phyloP scores from a whole-genome alignment of 768 basidiomycete genomes.

The Russula vinacea region DNA sequence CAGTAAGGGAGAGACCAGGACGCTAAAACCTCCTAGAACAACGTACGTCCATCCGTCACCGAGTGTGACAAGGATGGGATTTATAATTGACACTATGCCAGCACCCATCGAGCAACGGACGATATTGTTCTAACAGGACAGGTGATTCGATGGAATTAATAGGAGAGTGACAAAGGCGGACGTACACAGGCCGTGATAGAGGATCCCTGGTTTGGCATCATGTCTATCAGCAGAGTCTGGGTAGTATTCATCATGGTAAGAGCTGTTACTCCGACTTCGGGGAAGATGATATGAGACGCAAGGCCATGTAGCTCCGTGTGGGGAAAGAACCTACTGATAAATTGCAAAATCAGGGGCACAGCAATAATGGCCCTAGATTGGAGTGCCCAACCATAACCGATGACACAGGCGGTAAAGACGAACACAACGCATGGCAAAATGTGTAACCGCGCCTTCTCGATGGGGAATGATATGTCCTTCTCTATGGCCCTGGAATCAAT shows the following conservation, averaged over 20 bases:
- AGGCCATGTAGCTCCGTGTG: slow-evolving; percentile 10
- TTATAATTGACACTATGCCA: slow-evolving; percentile 57
- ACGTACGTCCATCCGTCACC: slow-evolving; percentile 69
- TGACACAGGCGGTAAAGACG: slow-evolving; percentile 42
- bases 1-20: slow-evolving; percentile 48
- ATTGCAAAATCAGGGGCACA: slow-evolving; percentile 50
- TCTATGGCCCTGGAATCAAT: slow-evolving; percentile 31
- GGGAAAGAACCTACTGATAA: slow-evolving; percentile 35
- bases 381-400: slow-evolving; percentile 63
- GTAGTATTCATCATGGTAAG: slow-evolving; percentile 52
- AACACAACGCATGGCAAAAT: slow-evolving; percentile 43
- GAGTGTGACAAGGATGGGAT: slow-evolving; percentile 56
- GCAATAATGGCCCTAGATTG: slow-evolving; percentile 48
- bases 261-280: slow-evolving; percentile 49
- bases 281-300: not conserved
- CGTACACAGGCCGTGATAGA: slow-evolving; percentile 71
- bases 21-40: slow-evolving; percentile 49
- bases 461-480: slow-evolving; percentile 48
- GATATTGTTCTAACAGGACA: slow-evolving; percentile 56
- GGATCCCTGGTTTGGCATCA: slow-evolving; percentile 59
- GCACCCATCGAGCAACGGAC: slow-evolving; percentile 65
- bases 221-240: slow-evolving; percentile 64
- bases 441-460: slow-evolving; percentile 58
- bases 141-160: not conserved
- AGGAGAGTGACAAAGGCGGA: slow-evolving; percentile 21